Conservation (phyloP, 805 yeast genomes). For the Brettanomyces custersianus region DNA sequence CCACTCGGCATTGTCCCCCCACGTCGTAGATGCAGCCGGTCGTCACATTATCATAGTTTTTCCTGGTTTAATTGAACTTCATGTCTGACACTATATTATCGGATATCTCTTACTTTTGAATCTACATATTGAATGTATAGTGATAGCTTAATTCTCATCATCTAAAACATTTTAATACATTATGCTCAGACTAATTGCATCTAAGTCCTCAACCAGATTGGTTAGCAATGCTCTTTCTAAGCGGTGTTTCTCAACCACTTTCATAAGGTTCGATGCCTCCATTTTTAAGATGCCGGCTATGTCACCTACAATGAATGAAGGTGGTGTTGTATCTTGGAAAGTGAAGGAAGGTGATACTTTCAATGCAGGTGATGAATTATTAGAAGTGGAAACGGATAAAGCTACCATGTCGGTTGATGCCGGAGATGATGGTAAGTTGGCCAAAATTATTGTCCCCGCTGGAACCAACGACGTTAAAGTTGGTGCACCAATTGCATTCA, state of each 20-base stretch:
- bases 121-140: no score
- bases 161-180: no score
- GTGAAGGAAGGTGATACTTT: slow-evolving; percentile 67
- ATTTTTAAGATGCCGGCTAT: slow-evolving; percentile 91
- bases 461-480: slow-evolving; percentile 80
- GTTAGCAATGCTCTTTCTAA: slow-evolving; percentile 1
- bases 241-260: slow-evolving; percentile 1
- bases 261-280: slow-evolving; percentile 25
- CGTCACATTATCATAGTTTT: no score
- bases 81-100: no score
- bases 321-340: slow-evolving; percentile 89
- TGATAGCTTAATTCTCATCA: no score
- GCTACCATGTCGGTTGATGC: slow-evolving; percentile 82
- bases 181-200: slow-evolving; percentile 1
- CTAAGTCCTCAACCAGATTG: background rate
- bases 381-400: slow-evolving; percentile 83
- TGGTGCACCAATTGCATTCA: slow-evolving; percentile 80
- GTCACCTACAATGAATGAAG: slow-evolving; percentile 98
- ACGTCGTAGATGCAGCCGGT: no score
- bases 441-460: slow-evolving; percentile 58
- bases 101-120: no score
- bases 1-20: no score
- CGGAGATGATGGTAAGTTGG: slow-evolving; percentile 84
- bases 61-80: no score
- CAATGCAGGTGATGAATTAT: slow-evolving; percentile 70